These are phyloP conservation scores for Sclerotinia spermophila DNA, from an alignment of 2,329 filamentous ascomycete genomes.

Conservation along the genomic window DNA sequence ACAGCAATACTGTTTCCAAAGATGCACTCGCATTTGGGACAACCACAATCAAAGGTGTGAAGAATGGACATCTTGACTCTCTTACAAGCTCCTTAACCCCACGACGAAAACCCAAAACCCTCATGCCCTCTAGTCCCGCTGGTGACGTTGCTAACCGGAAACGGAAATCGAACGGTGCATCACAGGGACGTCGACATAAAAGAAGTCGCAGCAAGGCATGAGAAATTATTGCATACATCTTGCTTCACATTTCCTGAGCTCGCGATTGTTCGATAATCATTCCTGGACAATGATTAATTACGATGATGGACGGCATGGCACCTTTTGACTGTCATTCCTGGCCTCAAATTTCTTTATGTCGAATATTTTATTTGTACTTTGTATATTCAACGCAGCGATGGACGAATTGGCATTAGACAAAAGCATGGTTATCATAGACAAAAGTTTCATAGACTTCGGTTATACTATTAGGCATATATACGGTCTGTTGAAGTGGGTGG, in stretches of 20 bases:
- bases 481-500: neutral
- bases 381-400: neutral
- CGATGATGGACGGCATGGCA: constrained; percentile 20
- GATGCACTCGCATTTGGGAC: constrained; percentile 61
- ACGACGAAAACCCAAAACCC: constrained; percentile 46
- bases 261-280: neutral
- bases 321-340: constrained; percentile 19
- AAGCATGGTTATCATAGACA: constrained; percentile 9
- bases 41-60: constrained; percentile 59
- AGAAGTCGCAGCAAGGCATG: constrained; percentile 28
- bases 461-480: neutral
- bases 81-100: constrained; percentile 67
- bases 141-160: constrained; percentile 29
- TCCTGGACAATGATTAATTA: constrained; percentile 12
- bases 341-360: constrained; percentile 13
- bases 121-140: constrained; percentile 28
- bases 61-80: constrained; percentile 61
- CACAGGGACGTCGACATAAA: constrained; percentile 31
- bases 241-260: neutral
- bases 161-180: constrained; percentile 27
- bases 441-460: neutral
- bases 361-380: neutral
- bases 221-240: neutral
- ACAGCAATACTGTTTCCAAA: constrained; percentile 55
- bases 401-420: constrained; percentile 5